Evolutionary conservation across 2,329 filamentous ascomycete species (phyloP).

Genomic region (Falciphora oryzae): DNA sequence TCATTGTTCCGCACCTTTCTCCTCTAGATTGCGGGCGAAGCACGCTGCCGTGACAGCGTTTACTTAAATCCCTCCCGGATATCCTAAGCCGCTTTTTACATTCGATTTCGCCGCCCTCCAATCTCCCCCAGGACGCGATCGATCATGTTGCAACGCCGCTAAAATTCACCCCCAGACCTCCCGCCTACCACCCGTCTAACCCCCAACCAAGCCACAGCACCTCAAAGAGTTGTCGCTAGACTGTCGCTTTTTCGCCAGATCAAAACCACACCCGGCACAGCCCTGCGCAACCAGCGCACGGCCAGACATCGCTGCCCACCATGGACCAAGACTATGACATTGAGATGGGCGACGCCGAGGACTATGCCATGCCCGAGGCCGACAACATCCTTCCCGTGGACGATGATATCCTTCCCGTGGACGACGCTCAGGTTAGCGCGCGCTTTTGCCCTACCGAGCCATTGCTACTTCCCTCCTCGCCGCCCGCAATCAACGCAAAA

Average conservation of each 20-base stretch:
- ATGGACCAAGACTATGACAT: constrained; percentile 59
- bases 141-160: not conserved
- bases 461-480: not conserved
- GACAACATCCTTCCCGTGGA: constrained; percentile 20
- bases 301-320: constrained; percentile 16
- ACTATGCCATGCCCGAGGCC: constrained; percentile 22
- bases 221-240: too few species aligned
- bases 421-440: constrained; percentile 20
- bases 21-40: not conserved
- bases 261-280: not conserved
- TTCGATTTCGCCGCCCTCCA: not conserved
- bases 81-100: not conserved
- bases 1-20: constrained; percentile 2
- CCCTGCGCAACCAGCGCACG: not conserved
- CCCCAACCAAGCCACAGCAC: not conserved
- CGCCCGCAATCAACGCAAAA: constrained; percentile 5
- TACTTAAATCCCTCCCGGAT: not conserved
- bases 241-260: not conserved
- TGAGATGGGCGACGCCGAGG: constrained; percentile 57
- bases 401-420: constrained; percentile 26
- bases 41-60: not conserved
- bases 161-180: not conserved
- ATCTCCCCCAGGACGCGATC: not conserved
- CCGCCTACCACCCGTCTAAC: not conserved
- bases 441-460: not conserved